These are phyloP conservation scores for Pseudoscleropodium purum DNA, from an alignment of 225 moss, liverwort and hornwort species.

Conservation along the genomic window DNA sequence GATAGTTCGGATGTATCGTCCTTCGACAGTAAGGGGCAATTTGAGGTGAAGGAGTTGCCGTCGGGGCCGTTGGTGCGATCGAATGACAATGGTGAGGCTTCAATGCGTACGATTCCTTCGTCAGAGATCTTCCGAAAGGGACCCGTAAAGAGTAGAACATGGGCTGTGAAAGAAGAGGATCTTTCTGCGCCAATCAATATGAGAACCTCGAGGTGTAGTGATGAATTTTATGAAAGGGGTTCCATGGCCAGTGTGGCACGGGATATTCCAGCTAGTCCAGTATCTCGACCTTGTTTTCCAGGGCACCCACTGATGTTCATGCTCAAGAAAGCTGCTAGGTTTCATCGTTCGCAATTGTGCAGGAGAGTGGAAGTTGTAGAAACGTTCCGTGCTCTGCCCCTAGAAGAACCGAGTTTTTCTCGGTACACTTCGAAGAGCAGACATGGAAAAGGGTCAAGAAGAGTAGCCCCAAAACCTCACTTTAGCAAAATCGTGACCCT, in stretches of 20 bases:
- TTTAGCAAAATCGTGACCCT: conserved; percentile 1
- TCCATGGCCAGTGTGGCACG: background rate
- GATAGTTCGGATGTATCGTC: conserved; percentile 2
- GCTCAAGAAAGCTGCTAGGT: conserved; percentile 32
- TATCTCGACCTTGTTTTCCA: conserved; percentile 23
- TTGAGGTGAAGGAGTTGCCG: background rate
- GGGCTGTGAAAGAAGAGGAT: conserved; percentile 28
- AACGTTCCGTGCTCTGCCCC: background rate
- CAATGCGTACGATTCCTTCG: background rate
- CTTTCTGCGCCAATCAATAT: background rate
- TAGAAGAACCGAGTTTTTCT: conserved; percentile 12
- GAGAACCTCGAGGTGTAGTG: background rate
- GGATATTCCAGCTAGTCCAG: conserved; percentile 11
- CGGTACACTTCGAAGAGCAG: background rate
- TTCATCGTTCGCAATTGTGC: conserved; percentile 36
- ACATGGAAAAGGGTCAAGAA: background rate
- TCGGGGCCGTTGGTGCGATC: background rate
- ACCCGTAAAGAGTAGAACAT: conserved; percentile 30
- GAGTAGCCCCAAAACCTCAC: background rate
- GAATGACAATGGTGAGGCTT: background rate
- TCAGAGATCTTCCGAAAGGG: conserved; percentile 6
- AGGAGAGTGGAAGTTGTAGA: conserved; percentile 39
- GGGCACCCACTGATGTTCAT: conserved; percentile 32
- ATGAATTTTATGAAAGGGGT: background rate
- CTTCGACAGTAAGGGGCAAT: background rate